Conservation (phyloP, 2,329 filamentous ascomycete genomes). For the Fusarium sp. region DNA sequence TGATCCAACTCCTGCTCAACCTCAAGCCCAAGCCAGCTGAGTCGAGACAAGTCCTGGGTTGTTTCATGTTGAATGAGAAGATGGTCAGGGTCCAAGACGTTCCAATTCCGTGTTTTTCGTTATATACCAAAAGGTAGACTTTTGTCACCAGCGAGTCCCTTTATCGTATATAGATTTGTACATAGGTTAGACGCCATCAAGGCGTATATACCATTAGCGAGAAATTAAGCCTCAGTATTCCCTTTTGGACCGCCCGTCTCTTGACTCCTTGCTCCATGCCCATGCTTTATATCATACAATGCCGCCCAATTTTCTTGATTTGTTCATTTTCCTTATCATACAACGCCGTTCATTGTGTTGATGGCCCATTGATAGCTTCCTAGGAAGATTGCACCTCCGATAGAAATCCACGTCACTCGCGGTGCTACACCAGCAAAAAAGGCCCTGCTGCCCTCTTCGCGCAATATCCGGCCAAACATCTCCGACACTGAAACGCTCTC, state of each 20-base stretch:
- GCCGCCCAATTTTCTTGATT: constrained; percentile 10
- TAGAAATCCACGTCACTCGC: constrained; percentile 92
- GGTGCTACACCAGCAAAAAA: constrained; percentile 86
- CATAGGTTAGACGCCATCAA: constrained; percentile 40
- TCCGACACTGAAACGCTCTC: constrained; percentile 70
- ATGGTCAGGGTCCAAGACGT: not conserved
- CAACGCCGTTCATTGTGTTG: constrained; percentile 70
- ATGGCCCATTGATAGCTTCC: constrained; percentile 92
- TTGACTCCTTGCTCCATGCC: constrained; percentile 30
- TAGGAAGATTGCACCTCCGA: constrained; percentile 93
- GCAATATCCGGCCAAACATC: constrained; percentile 75
- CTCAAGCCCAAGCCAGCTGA: constrained; percentile 30
- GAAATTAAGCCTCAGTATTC: constrained; percentile 36
- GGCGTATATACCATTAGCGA: constrained; percentile 46
- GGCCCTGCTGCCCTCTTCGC: constrained; percentile 72
- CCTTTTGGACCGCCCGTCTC: constrained; percentile 18
- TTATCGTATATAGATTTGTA: constrained; percentile 45
- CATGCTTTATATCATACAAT: constrained; percentile 39
- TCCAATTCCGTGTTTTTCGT: constrained; percentile 8
- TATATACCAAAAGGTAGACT: constrained; percentile 26
- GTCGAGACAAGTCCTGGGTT: not conserved
- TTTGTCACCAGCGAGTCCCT: constrained; percentile 33
- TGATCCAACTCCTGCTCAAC: constrained; percentile 18
- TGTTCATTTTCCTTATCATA: constrained; percentile 14
- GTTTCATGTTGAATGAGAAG: constrained; percentile 8